Evolutionary conservation across 768 basidiomycete genomes (phyloP).

Genomic region (Phlebiopsis gigantea): DNA sequence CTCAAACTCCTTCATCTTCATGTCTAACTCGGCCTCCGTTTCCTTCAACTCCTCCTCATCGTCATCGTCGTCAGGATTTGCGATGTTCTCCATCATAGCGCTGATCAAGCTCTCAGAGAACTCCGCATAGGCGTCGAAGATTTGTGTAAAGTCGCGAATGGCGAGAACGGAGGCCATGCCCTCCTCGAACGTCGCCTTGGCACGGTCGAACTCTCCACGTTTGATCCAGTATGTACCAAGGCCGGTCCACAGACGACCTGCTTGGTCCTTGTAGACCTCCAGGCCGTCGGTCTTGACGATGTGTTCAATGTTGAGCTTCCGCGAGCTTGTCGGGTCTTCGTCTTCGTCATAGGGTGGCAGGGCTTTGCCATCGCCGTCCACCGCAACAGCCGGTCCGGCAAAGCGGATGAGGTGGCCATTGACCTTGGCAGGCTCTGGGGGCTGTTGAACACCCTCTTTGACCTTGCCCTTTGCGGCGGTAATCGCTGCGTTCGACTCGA

Average conservation of each 20-base stretch:
- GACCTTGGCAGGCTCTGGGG: constrained; percentile 38
- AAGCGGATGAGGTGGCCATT: constrained; percentile 67
- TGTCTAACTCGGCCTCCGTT: constrained; percentile 79
- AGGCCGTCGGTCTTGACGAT: constrained; percentile 87
- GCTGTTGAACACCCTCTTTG: constrained; percentile 17
- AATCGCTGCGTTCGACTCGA: constrained; percentile 46
- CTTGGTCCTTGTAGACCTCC: constrained; percentile 90
- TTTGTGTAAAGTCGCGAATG: constrained; percentile 94
- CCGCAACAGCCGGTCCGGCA: constrained; percentile 56
- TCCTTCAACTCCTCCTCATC: constrained; percentile 78
- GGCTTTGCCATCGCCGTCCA: constrained; percentile 43
- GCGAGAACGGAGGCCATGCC: constrained; percentile 84
- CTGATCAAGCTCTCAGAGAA: constrained; percentile 88
- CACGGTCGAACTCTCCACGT: constrained; percentile 89
- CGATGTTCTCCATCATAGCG: constrained; percentile 82
- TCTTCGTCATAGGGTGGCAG: constrained; percentile 66
- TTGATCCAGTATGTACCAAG: constrained; percentile 99
- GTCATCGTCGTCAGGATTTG: constrained; percentile 67
- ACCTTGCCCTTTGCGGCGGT: constrained; percentile 44
- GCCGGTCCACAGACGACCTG: constrained; percentile 93
- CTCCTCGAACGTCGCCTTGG: constrained; percentile 81
- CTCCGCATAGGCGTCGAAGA: constrained; percentile 95
- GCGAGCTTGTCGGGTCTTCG: constrained; percentile 67
- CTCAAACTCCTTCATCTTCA: constrained; percentile 89
- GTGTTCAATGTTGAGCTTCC: constrained; percentile 79